Evolutionary conservation across 306 rosid species (phyloP), one percentile per base, ranked within the genome.

Genomic region (Dalbergia oliveri): DNA sequence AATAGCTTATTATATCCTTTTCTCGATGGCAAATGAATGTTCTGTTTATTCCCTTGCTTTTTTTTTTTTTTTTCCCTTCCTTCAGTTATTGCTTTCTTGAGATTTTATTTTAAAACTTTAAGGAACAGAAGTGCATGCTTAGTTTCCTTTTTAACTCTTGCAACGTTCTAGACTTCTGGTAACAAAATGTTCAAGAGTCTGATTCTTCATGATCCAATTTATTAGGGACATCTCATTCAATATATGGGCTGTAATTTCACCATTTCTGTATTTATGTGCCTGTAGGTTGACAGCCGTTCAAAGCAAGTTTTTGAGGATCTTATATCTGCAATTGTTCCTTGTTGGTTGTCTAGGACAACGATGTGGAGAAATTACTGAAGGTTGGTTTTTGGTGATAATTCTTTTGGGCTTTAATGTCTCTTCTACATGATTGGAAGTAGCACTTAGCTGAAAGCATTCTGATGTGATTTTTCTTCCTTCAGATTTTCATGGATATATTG

Each of bases 321-420:
- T 73, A 84, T 93, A 79, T 89, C 97, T 69, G 88, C 93, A 19
- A 79, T 93, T 75, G 94, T 93, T 85, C 99, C 99, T n/a, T 94
- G 88, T 87, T 94, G 97, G 97, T 79, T 93, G 64, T 86, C 94
- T 19, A 86, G 89, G 87, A 82, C 90, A 45, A 88, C 18, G 83
- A 90, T 78, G 87, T 83, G 82, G 90, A 91, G 63, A 78, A 85
- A 73, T 76, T 94, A 76, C 89, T 94, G 50, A 80, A 90, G 97
- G 99, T 94, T 75, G 77, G 82, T 74, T 62, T 54, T 80, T 74
- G 65, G n/a, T 43, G 53, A 69, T 34, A 54, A 12, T 69, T 4
- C 73, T 45, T 73, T 73, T 77, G 58, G 57, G 41, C 26, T 56
- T 74, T 41, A 11, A 11, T 56, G 54, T 58, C 19, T 81, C 61